Evolutionary conservation across 495 filamentous ascomycete species (phyloP), one percentile per base, ranked within the genome.

Genomic region (Neurospora discreta): DNA sequence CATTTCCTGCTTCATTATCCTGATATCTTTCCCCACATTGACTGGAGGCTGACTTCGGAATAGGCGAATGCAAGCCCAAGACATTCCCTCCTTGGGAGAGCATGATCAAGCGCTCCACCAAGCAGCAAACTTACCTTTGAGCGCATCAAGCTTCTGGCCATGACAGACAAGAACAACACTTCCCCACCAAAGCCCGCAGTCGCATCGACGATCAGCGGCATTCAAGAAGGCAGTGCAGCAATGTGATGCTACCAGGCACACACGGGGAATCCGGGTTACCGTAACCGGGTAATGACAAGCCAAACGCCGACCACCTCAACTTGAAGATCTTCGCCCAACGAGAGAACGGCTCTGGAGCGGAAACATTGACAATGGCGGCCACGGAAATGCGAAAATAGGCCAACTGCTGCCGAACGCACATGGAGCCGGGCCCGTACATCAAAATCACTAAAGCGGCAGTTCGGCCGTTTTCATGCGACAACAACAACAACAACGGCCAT

Each of bases 51-150:
- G 46, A 78, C 73, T 46, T 58, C 0, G 16, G 18, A n/a, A 41
- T 72, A 80, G 78, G 80, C 72, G 80, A 81, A 73, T 81, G 80
- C 78, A 80, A 78, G 71, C 78, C 78, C 3, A 80, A 80, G 75
- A 71, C 71, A 69, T 74, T 75, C 42, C 76, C 78, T 26, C 70
- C 77, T 1, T 81, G 80, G 80, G 80, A 81, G 75, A 78, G 79
- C 78, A 78, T 81, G 71, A 81, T 81, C 75, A 80, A 78, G 75
- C 80, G 78, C 75, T 70, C 77, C 73, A 80, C 39, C 72, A 75
- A 79, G 75, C 76, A 78, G 70, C 71, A 69, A n/a, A 75, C 72
- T 71, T 78, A 74, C 72, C 23, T 60, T 65, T 65, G 26, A 65
- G 26, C 52, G 26, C 52, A 65, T 36, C 52, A 16, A 15, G 16